These are phyloP conservation scores for Camellia granthamiana DNA, from an alignment of 148 eudicot species.

Conservation along the genomic window DNA sequence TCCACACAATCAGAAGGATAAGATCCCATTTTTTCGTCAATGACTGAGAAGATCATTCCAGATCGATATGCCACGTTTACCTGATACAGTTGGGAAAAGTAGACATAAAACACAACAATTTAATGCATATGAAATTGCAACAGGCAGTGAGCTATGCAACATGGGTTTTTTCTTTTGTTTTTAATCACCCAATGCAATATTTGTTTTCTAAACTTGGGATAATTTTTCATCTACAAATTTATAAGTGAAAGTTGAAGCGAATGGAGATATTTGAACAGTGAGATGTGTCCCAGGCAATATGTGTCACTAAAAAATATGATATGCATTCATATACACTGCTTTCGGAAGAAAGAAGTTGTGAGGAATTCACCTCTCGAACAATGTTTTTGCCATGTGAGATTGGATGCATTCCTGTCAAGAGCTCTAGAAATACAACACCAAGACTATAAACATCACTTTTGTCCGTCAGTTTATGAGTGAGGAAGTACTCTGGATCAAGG, in stretches of 20 bases:
- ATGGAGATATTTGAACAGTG: background rate
- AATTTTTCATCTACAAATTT: background rate
- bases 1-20: constrained; percentile 59
- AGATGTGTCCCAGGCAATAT: background rate
- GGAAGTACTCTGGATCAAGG: constrained; percentile 78
- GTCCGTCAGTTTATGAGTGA: constrained; percentile 67
- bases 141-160: background rate
- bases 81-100: constrained; percentile 26
- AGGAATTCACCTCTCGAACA: constrained; percentile 54
- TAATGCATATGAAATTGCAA: background rate
- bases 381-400: constrained; percentile 69
- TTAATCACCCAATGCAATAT: too few relatives aligned
- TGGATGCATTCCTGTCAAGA: constrained; percentile 71
- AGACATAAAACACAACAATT: background rate
- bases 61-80: constrained; percentile 50
- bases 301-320: background rate
- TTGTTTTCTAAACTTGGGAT: background rate
- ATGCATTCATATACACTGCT: background rate
- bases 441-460: constrained; percentile 86
- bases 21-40: constrained; percentile 64
- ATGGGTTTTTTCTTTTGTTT: too few relatives aligned
- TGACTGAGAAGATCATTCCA: constrained; percentile 50
- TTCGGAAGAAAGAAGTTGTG: background rate
- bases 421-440: constrained; percentile 70
- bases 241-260: background rate